Base-by-base conservation (phyloP, 2,329 filamentous ascomycete species). In the Aspergillus tamarii region DNA sequence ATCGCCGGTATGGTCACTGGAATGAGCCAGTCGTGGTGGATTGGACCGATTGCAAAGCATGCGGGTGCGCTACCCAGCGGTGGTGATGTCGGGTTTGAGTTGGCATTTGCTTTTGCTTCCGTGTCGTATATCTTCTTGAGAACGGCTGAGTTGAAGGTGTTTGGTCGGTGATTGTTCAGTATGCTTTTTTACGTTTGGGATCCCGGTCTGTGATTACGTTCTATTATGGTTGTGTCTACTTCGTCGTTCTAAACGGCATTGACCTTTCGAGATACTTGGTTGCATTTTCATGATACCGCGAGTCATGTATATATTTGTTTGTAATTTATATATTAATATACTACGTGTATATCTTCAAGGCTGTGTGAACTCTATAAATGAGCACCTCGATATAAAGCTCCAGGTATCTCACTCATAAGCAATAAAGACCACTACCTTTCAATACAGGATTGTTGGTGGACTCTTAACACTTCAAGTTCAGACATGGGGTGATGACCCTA, bases 11-110 rank as follows among this genome's bases (percentile, higher is more conserved):
- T 90, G 70, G 83, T 91, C 2, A 80, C 86, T 9, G 90, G 90
- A 7, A 92, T 92, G 88, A 85, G 85, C 21, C 90, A 93, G 76
- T 76, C 81, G 0, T 93, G 89, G 89, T 90, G 82, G 68, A 85
- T 86, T 0, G 90, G 90, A 0, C 89, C 89, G 0, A 87, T 92
- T 65, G 89, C 88, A 0, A 81, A 83, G 63, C 78, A 86, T 34
- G 88, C 88, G 60, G 84, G 87, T 46, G 75, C 77, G 34, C 76
- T 81, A 5, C 71, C 70, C 2, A 79, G 63, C 64, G 81, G 81
- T 50, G 87, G 86, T 30, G 87, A 89, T 76, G 76, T 89, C 48
- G 87, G 87, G 4, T 88, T 91, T 67, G 89, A 91, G 74, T 74
- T 91, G 55, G 89, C 83, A 0, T 91, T 91, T 73, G 82, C 80